Conservation (phyloP, 768 basidiomycete species). For the Lentinula guzmanii region DNA sequence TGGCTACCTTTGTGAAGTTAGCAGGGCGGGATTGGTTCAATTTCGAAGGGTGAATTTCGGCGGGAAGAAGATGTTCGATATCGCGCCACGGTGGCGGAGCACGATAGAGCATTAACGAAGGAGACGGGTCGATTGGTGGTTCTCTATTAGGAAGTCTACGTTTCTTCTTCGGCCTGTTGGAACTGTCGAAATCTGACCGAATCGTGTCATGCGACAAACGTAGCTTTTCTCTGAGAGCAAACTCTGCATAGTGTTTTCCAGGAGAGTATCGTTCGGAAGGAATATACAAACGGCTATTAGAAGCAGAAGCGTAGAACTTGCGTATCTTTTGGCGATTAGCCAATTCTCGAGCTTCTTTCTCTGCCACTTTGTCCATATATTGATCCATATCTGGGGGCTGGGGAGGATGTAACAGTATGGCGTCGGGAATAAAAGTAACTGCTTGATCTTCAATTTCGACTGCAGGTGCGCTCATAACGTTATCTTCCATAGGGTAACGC, state of each 20-base stretch:
- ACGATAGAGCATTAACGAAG: slow-evolving; percentile 3
- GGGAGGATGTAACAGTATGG: not conserved
- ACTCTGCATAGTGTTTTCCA: not conserved
- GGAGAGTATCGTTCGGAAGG: not conserved
- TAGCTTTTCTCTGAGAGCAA: not conserved
- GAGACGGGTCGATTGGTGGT: not conserved
- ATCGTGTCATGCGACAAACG: not conserved
- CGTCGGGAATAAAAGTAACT: not conserved
- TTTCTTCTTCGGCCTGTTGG: not conserved
- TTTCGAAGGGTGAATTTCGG: not conserved
- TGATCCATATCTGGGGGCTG: not conserved
- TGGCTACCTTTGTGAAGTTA: not conserved
- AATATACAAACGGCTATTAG: not conserved
- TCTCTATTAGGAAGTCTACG: not conserved
- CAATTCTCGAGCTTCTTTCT: not conserved
- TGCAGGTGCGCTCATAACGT: not conserved
- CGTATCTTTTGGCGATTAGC: not conserved
- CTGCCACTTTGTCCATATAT: not conserved
- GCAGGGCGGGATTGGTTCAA: not conserved
- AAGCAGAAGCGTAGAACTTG: not conserved
- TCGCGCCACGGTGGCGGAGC: not conserved
- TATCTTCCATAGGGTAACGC: not conserved
- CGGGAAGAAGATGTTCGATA: not conserved
- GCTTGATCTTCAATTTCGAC: not conserved
- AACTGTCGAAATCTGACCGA: not conserved